phyloP scores from a whole-genome alignment of 129 eudicot species.

The Dittrichia graveolens region DNA sequence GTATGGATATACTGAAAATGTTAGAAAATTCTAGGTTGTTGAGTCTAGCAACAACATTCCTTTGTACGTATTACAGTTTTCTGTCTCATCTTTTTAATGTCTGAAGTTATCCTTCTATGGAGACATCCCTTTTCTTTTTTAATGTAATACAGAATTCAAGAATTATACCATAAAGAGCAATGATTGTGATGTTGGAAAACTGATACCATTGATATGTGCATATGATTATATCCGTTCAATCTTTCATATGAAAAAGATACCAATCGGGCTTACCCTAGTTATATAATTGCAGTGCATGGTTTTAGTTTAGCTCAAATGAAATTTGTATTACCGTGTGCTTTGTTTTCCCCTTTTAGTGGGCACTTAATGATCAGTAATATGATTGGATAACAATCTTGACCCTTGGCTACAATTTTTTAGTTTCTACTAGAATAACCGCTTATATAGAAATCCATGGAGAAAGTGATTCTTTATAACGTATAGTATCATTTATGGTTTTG shows the following conservation, averaged over 20 bases:
- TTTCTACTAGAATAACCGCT: constrained; percentile 5
- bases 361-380: not conserved
- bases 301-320: not conserved
- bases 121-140: not conserved
- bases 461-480: not conserved
- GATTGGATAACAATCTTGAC: not conserved
- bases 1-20: not conserved
- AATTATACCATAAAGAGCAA: not conserved
- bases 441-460: not conserved
- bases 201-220: not conserved
- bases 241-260: not conserved
- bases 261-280: constrained; percentile 2
- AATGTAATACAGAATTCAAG: not conserved
- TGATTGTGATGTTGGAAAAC: not conserved
- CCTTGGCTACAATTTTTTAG: not conserved
- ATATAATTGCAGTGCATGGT: not conserved
- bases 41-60: not conserved
- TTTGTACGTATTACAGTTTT: not conserved
- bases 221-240: constrained; percentile 2
- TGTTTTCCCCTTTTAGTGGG: constrained; percentile 11
- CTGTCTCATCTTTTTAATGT: not conserved
- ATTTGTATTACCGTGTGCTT: not conserved
- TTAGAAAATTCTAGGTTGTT: not conserved
- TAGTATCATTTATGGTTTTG: constrained; percentile 16
- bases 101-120: not conserved